Base-by-base conservation (phyloP, 2,329 filamentous ascomycete genomes). In the Aschersonia sp. region DNA sequence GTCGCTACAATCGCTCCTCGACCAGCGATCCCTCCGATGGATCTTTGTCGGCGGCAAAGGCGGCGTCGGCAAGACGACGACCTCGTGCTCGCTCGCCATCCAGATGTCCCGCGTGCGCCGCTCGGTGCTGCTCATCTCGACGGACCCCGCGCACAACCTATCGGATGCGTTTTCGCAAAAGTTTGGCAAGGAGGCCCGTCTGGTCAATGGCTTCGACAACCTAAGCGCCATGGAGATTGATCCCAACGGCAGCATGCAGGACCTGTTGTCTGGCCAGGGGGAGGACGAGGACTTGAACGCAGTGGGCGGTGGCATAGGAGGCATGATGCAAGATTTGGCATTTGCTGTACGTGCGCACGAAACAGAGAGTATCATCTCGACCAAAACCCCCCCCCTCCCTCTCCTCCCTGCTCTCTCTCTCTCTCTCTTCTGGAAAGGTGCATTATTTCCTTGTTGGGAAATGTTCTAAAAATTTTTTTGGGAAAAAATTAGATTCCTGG, bases 201-300 rank as follows among this genome's bases (percentile, higher is more conserved):
- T 95, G 40, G 76, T 98, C 54, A 83, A 95, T 57, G 92, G 92
- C 56, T 95, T 94, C 61, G 79, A 83, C 35, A 95, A 95, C 66
- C 73, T 98, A 55, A 94, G 87, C 62, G 92, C 92, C 52, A 98
- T 98, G 92, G 92, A 98, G 69, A 97, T 98, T 58, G 92, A 98
- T 61, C 92, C 92, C 47, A 97, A 95, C 62, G 92, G 90, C 44
- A 95, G 87, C 61, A 95, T 98, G 66, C 92, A 95, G 68, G 92
- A 98, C 63, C 70, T 98, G 48, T 71, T 98, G 53, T 84, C 85
- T 8, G 83, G 83, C 2, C 75, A 81, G 61, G 81, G 77, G 42
- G 87, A 87, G 14, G 86, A 86, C 30, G 86, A 84, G 35, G 65
- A 68, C 14, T 58, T 67, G 55, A 84, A 88, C 54, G 80, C 80